Evolutionary conservation across 495 filamentous ascomycete genomes (phyloP).

Genomic region (Penicillium cataractarum): DNA sequence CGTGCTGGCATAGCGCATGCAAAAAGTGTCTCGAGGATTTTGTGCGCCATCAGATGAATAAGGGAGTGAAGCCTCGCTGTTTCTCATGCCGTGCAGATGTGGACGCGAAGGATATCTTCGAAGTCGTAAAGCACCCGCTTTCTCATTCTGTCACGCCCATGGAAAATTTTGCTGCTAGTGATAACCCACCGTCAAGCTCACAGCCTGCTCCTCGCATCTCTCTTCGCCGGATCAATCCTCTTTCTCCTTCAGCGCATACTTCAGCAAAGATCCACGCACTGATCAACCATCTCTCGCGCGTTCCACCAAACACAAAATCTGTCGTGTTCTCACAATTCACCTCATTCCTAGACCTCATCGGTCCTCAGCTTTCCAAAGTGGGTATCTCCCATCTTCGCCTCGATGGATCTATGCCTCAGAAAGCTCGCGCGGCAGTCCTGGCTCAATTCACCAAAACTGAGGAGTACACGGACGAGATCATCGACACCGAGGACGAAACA

Average conservation of each 20-base stretch:
- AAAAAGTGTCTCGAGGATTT: conserved; percentile 87
- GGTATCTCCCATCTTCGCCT: conserved; percentile 82
- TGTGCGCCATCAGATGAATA: conserved; percentile 82
- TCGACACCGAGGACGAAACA: conserved; percentile 32
- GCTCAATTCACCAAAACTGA: conserved; percentile 63
- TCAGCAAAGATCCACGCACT: conserved; percentile 87
- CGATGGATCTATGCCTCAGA: conserved; percentile 89
- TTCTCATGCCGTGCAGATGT: conserved; percentile 87
- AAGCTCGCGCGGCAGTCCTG: conserved; percentile 75
- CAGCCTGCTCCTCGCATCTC: conserved; percentile 65
- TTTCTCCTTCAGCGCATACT: conserved; percentile 59
- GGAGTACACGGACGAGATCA: conserved; percentile 41
- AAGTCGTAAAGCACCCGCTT: conserved; percentile 68
- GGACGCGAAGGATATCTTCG: conserved; percentile 83
- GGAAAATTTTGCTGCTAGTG: conserved; percentile 38
- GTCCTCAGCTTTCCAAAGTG: conserved; percentile 69
- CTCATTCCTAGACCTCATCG: conserved; percentile 89
- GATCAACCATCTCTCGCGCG: conserved; percentile 68
- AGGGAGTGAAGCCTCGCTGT: conserved; percentile 73
- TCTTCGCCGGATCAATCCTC: conserved; percentile 75
- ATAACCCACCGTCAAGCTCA: conserved; percentile 35
- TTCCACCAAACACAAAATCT: conserved; percentile 78
- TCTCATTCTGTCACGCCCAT: conserved; percentile 30
- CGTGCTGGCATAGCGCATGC: conserved; percentile 96
- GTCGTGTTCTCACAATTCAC: conserved; percentile 98